Base-by-base conservation (phyloP, 176 grass and related monocot genomes). In the Poa annua region DNA sequence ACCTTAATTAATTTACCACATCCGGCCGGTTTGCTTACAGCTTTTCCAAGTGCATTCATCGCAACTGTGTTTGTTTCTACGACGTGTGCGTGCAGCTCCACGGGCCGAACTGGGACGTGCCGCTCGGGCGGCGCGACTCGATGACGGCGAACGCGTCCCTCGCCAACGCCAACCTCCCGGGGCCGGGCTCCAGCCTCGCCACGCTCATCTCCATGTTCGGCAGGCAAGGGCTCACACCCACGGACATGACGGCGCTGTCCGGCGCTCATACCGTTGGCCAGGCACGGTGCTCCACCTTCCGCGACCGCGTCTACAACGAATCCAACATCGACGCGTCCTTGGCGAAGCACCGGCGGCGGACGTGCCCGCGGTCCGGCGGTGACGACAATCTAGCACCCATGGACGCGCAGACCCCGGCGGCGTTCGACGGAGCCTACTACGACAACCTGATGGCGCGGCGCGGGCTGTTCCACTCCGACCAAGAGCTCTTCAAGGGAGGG, bases 231-330 rank as follows among this genome's bases (percentile, higher is more conserved):
- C 87, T 95, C 20, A 78, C 61, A 9, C 13, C 90, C 7, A 85
- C 75, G 0, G 87, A 95, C 88, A 86, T 95, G 87, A 90, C 93
- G 4, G 90, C 90, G 65, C 85, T 95, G n/a, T 95, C 89, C 4
- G 93, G 93, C 10, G 87, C 85, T 14, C 93, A 95, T 56, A 90
- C 93, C 61, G 77, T 95, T 38, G 90, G 93, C 11, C 81, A 65
- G 33, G 78, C 87, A 8, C 79, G 59, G 15, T 95, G 93, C 87
- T 6, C 1, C 7, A 55, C 75, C 29, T 90, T 90, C 74, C 82
- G 88, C 3, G 51, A 16, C 78, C 93, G 79, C 80, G 66, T 95
- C 75, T 92, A 86, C 79, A 66, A 55, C 39, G 90, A 92, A 22
- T 2, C 90, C 88, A 44, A 90, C 65, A 86, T 90, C 76, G 3